Conservation (phyloP, 371 early-diverging fungal species). For the Umbelopsis sp. region DNA sequence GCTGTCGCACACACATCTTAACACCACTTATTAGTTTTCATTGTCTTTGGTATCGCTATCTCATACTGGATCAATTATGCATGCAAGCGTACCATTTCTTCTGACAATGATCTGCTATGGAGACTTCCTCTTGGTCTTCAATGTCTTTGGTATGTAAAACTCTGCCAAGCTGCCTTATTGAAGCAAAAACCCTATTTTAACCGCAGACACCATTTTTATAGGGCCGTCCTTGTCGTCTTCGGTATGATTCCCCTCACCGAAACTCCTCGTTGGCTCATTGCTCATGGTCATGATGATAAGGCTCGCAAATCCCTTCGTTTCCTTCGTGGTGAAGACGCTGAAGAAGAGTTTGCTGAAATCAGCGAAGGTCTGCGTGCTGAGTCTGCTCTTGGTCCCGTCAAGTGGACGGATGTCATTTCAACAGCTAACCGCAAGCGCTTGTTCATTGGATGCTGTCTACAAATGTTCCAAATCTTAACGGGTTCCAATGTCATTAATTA, state of each 20-base stretch:
- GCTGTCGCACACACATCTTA: background rate
- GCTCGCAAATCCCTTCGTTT: slow-evolving; percentile 84
- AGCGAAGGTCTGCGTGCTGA: slow-evolving; percentile 1
- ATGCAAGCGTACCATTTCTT: slow-evolving; percentile 26
- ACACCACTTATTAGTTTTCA: slow-evolving; percentile 24
- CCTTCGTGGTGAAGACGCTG: slow-evolving; percentile 58
- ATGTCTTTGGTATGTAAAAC: slow-evolving; percentile 15
- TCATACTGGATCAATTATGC: slow-evolving; percentile 45
- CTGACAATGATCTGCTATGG: slow-evolving; percentile 25
- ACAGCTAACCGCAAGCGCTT: slow-evolving; percentile 25
- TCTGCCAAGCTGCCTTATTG: too few species aligned
- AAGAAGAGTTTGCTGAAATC: slow-evolving; percentile 20
- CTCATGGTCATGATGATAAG: slow-evolving; percentile 26
- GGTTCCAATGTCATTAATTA: slow-evolving; percentile 31
- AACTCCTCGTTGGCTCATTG: slow-evolving; percentile 31
- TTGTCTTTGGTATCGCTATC: slow-evolving; percentile 36
- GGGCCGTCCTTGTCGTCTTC: slow-evolving; percentile 21
- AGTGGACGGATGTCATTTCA: slow-evolving; percentile 25
- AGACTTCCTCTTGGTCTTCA: slow-evolving; percentile 25
- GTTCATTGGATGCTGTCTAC: slow-evolving; percentile 31
- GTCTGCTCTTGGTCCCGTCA: slow-evolving; percentile 11
- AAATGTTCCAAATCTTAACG: slow-evolving; percentile 33
- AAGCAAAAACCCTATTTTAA: too few species aligned
- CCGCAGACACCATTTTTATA: background rate
- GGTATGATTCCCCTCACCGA: slow-evolving; percentile 29